Percentiles rank a stretch among this genome's conserved stretches.
These are phyloP conservation scores for Rhodotorula sp. DNA, from an alignment of 1,284 basidiomycete species.

Conservation along the genomic window DNA sequence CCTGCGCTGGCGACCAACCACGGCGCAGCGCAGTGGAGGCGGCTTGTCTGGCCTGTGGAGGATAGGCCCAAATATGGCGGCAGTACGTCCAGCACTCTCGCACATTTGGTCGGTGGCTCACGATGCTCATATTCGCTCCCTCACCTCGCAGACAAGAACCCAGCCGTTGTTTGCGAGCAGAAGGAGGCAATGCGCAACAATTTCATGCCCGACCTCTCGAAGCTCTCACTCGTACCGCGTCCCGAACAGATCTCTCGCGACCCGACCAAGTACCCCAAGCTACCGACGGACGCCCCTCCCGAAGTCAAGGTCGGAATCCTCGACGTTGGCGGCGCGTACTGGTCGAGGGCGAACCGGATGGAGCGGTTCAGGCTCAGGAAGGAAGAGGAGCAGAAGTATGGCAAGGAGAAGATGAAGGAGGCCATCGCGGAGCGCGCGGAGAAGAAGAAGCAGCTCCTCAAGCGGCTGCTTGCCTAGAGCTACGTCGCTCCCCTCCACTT, in stretches of 20 bases:
- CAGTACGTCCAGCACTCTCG: background rate
- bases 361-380: slow-evolving; percentile 33
- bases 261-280: slow-evolving; percentile 1
- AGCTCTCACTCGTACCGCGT: slow-evolving; percentile 15
- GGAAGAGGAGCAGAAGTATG: slow-evolving; percentile 23
- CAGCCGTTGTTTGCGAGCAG: too few species aligned
- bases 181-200: too few species aligned
- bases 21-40: slow-evolving; percentile 25
- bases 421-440: too few species aligned
- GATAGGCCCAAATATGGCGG: background rate
- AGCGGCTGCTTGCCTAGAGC: too few species aligned
- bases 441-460: too few species aligned
- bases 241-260: background rate
- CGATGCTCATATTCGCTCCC: too few species aligned
- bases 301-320: slow-evolving; percentile 23
- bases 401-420: slow-evolving; percentile 17
- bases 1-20: slow-evolving; percentile 11
- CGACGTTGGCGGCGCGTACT: slow-evolving; percentile 28
- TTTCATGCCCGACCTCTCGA: slow-evolving; percentile 11
- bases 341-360: slow-evolving; percentile 30
- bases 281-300: slow-evolving; percentile 4
- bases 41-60: slow-evolving; percentile 30
- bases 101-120: too few species aligned
- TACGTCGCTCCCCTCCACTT: too few species aligned
- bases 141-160: too few species aligned